These are phyloP conservation scores for Fulvia fulva DNA, from an alignment of 2,329 filamentous ascomycete genomes.

Conservation along the genomic window DNA sequence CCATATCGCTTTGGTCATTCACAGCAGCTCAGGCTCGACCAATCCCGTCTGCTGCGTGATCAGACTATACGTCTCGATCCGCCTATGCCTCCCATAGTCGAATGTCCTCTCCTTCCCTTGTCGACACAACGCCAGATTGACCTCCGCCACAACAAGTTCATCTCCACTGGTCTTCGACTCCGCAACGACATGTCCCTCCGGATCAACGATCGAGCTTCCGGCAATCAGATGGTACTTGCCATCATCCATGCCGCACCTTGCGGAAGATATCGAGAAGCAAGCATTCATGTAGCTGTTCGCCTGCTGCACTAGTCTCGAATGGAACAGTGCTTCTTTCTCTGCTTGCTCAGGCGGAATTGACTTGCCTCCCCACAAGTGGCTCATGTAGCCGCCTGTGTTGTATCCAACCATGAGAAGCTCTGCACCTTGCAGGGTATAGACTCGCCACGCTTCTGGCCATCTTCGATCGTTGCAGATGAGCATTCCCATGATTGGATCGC, in stretches of 20 bases:
- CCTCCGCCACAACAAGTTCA: conserved; percentile 50
- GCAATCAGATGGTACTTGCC: conserved; percentile 49
- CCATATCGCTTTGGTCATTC: background rate
- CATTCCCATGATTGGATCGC: conserved; percentile 53
- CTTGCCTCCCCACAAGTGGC: conserved; percentile 43
- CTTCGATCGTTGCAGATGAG: conserved; percentile 52
- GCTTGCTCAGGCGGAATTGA: conserved; percentile 44
- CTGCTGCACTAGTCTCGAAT: conserved; percentile 51
- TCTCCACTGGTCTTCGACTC: conserved; percentile 48
- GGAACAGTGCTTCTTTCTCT: conserved; percentile 48
- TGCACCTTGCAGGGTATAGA: conserved; percentile 49
- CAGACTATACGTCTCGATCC: conserved; percentile 43
- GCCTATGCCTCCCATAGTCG: conserved; percentile 44
- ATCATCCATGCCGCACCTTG: conserved; percentile 51
- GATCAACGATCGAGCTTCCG: conserved; percentile 47
- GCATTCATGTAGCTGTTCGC: conserved; percentile 52
- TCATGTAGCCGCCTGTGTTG: conserved; percentile 40
- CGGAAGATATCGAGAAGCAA: conserved; percentile 49
- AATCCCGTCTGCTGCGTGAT: conserved; percentile 43
- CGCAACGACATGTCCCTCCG: conserved; percentile 49
- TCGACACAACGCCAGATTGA: conserved; percentile 47
- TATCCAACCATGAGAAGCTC: conserved; percentile 50
- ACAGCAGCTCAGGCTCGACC: conserved; percentile 34
- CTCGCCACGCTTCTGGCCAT: conserved; percentile 53
- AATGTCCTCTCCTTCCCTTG: conserved; percentile 48